Base-by-base conservation (phyloP, 352 stramenopile genomes). In the Globisporangium irregulare region DNA sequence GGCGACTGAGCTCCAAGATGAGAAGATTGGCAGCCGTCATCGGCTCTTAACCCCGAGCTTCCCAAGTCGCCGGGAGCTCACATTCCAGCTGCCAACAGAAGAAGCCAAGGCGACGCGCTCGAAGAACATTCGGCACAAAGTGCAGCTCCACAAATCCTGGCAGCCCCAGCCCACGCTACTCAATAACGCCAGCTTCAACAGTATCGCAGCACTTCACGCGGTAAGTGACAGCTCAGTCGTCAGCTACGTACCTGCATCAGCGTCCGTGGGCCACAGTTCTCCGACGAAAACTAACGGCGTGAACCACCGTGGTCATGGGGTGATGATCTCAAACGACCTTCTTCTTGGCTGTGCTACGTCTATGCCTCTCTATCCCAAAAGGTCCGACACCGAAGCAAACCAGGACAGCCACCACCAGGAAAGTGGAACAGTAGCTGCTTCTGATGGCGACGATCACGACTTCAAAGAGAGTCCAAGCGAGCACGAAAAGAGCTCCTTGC, bases 61-160 rank as follows among this genome's bases (percentile, higher is more conserved):
- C 15, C 53, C 36, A 4, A 73, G 64, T 56, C 75, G 72, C 10
- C 63, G 70, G 9, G 67, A 79, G 64, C 65, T 75, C 14, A 66
- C 70, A 0, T 34, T 72, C 15, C 65, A 76, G 38, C 67, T 89
- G 9, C 61, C 71, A 43, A 55, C 51, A 0, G 7, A 67, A 6
- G 70, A 83, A 70, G 76, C 73, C 1, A 58, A 68, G 9, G 68
- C 69, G 15, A 73, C 73, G 3, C 83, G 87, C 24, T 71, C 77
- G 4, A 70, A 71, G 22, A 90, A 82, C 61, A 81, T 89, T 18
- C 81, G 74, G 3, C 78, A 74, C 32, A 84, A 84, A 53, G 63
- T 89, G 18, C 83, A 84, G 43, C 73, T 91, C 0, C 80, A 82
- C 53, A 79, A 81, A 32, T 91, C 83, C 20, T 91, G 83, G 83